Evolutionary conservation across 176 grass and related monocot species (phyloP).

Genomic region (Paspalum vaginatum): DNA sequence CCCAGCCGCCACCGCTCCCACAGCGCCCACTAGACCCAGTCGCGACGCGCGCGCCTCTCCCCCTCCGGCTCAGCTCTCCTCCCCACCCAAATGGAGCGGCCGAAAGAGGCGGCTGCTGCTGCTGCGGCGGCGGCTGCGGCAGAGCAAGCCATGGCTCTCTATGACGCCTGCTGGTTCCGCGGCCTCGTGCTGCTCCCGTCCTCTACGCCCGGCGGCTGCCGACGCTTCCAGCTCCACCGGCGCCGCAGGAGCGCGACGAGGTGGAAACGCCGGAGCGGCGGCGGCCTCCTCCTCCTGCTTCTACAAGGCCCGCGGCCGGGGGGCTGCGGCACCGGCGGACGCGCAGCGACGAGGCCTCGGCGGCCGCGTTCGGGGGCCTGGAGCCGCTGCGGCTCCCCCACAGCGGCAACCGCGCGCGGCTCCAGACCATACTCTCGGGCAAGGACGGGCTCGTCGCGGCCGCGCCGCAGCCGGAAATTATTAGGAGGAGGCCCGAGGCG

Average conservation of each 20-base stretch:
- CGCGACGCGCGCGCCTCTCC: not conserved
- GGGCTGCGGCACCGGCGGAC: slow-evolving; percentile 62
- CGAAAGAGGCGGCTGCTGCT: not conserved
- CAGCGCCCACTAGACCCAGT: slow-evolving; percentile 7
- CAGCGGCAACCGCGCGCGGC: slow-evolving; percentile 32
- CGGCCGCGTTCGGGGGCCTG: slow-evolving; percentile 32
- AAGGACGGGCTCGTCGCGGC: slow-evolving; percentile 46
- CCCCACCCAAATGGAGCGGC: slow-evolving; percentile 24
- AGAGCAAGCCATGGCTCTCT: slow-evolving; percentile 46
- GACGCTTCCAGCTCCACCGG: not conserved
- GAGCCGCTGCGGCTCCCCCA: slow-evolving; percentile 47
- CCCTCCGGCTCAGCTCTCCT: not conserved
- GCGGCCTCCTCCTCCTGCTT: not conserved
- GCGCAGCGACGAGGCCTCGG: slow-evolving; percentile 45
- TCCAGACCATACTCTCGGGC: slow-evolving; percentile 68
- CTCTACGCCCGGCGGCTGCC: slow-evolving; percentile 8
- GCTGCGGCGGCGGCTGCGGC: not conserved
- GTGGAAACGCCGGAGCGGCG: not conserved
- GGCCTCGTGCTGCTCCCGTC: slow-evolving; percentile 54
- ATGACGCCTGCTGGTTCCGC: slow-evolving; percentile 72
- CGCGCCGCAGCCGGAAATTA: slow-evolving; percentile 11
- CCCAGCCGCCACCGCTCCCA: slow-evolving; percentile 18
- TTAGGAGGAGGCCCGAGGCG: slow-evolving; percentile 21
- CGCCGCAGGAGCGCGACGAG: not conserved
- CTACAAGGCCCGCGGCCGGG: not conserved